Evolutionary conservation across 75 land plant species (phyloP).

Genomic region (Larix kaempferi): DNA sequence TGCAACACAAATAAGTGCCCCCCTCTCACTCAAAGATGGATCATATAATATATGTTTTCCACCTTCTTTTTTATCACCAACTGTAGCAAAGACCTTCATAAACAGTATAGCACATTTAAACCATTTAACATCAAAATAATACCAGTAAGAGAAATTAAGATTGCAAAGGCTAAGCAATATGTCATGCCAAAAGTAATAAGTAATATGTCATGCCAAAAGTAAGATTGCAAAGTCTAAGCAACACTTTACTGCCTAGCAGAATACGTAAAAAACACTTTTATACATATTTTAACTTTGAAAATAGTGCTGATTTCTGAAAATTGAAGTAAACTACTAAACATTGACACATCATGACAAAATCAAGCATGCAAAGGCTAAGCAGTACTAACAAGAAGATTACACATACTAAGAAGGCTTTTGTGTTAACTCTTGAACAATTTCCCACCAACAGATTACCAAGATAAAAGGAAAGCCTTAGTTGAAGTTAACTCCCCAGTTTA

Average conservation of each 20-base stretch:
- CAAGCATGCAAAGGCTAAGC: neutral
- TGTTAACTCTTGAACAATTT: neutral
- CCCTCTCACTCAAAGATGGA: conserved; percentile 88
- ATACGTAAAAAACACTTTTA: no score
- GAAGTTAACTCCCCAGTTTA: neutral
- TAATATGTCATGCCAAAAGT: neutral
- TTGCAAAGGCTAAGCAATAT: no score
- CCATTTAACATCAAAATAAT: neutral
- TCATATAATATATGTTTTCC: conserved; percentile 91
- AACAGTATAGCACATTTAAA: neutral
- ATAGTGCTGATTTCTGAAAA: no score
- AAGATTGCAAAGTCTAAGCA: neutral
- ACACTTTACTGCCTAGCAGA: no score
- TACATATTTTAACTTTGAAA: no score
- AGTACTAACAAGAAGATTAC: neutral
- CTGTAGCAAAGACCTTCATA: conserved; percentile 82
- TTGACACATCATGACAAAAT: neutral
- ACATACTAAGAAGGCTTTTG: neutral
- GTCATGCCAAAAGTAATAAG: no score
- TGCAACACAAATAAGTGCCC: conserved; percentile 96
- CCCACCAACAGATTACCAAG: neutral
- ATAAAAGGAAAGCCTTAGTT: neutral
- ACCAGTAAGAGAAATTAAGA: neutral
- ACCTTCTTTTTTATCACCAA: conserved; percentile 91
- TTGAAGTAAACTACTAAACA: neutral